These are phyloP conservation scores for Rhizophora apiculata DNA, from an alignment of 345 rosid species.

Conservation along the genomic window DNA sequence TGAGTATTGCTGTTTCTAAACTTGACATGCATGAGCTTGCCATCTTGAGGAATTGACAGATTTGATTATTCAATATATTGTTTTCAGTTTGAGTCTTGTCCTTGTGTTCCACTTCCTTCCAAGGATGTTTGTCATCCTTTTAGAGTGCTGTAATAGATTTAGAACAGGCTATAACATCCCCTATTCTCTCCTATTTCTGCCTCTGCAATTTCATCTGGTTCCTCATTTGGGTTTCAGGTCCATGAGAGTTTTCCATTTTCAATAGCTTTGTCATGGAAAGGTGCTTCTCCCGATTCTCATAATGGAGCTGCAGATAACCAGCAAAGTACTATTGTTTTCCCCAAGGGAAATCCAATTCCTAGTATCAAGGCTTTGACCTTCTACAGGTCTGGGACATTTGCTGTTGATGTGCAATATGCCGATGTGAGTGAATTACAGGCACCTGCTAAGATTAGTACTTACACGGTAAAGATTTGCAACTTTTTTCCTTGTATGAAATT, in stretches of 20 bases:
- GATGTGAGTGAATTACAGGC: conserved; percentile 53
- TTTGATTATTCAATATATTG: no score
- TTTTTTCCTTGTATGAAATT: no score
- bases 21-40: no score
- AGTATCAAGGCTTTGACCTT: conserved; percentile 74
- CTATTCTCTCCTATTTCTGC: not conserved
- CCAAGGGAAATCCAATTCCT: conserved; percentile 73
- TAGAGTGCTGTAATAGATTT: no score
- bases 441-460: conserved; percentile 65
- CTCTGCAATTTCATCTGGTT: not conserved
- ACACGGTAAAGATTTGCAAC: conserved; percentile 41
- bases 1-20: not conserved
- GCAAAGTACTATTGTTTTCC: conserved; percentile 65
- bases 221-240: conserved; percentile 39
- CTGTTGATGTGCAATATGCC: conserved; percentile 60
- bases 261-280: conserved; percentile 68
- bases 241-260: conserved; percentile 81
- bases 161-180: no score
- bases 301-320: conserved; percentile 56
- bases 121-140: no score
- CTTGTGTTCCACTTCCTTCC: no score
- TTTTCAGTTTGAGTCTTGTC: no score
- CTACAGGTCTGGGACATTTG: conserved; percentile 58
- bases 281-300: conserved; percentile 50
- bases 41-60: no score